Evolutionary conservation across 2,329 filamentous ascomycete genomes (phyloP), one percentile per base, ranked within the genome.

Genomic region (Cercospora zeae-maydis): DNA sequence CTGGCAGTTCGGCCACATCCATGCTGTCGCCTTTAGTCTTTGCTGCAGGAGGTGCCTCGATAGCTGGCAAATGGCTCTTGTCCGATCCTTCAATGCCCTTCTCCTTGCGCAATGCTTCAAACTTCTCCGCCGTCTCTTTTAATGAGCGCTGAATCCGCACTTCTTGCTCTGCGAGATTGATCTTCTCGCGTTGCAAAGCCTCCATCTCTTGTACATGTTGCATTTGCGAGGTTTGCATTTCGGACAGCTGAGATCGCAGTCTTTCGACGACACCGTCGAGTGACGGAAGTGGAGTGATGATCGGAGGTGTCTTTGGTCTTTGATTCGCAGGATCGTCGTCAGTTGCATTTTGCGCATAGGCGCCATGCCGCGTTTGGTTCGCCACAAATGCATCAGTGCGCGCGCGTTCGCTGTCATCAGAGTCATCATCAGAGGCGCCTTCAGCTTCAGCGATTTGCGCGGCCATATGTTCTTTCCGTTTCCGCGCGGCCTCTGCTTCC

Each of bases 331-430:
- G 37, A 13, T 65, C 66, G 10, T 55, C 37, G 2, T 49, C 55
- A 16, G 58, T 57, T 5, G 59, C 49, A 47, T 36, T 31, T 24
- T 64, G 67, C 33, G 58, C 74, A 70, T 93, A 93, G 79, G 95
- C 89, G n/a, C 92, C 93, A 3, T 91, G 90, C 19, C 89, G 85
- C 8, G 91, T 93, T 78, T 98, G 93, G 4, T 91, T 88, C 10
- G 87, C 86, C 76, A 96, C 93, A 77, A 96, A 98, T 0, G 91
- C 93, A 2, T 89, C 91, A 62, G 88, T 87, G 14, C 84, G 79
- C 68, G 85, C 84, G 37, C 82, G 75, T 66, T 88, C 85, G 1
- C 83, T 85, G 66, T 89, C 84, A 73, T 93, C 90, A 13, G 69
- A 83, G 36, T 70, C 72, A 8, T 61, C 60, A 19, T 69, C 70